Base-by-base conservation (phyloP, 116 monocot species). In the Iris pallida region DNA sequence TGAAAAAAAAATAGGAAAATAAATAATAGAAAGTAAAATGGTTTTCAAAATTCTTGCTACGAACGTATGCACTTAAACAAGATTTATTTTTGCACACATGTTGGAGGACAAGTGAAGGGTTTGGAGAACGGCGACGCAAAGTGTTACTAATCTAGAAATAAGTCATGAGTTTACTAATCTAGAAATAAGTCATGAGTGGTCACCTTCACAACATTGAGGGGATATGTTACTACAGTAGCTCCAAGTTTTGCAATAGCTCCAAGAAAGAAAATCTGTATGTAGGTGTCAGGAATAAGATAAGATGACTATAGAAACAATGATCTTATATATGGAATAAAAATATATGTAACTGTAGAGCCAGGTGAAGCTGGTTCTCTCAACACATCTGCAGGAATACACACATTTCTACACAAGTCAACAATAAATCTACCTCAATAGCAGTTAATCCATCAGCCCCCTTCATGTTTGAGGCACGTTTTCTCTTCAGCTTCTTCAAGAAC, bases 121-220 rank as follows among this genome's bases (percentile, higher is more conserved):
- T 61, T 42, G 3, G 45, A 46, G 49, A 7, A 7, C 5, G 47
- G 47, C 5, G 47, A 48, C 13, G 49, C 7, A 51, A 51, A 51
- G 13, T 51, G 13, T 0, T 51, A 13, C 49, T 51, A 51, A 51
- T 51, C 49, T 51, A 9, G 49, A 9, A 13, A 51, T 51, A 42
- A 30, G 30, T n/a, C n/a, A n/a, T n/a, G 43, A 43, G 43, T 1
- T 40, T 43, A 4, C 2, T 61, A 61, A 61, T 2, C 41, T 42
- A 0, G 41, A 60, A 20, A 55, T 16, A 8, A 42, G 49, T 16
- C 16, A 45, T 40, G 19, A 57, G 55, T 1, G 18, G 49, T 57
- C 63, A 90, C 94, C 91, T 96, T 96, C 15, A 96, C 89, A 69
- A 96, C 95, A 72, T 83, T 72, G 72, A 95, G 72, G 15, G 95